A percentile compares a stretch with the other conserved stretches of the same genome.
Conservation (phyloP, 1,139 yeast species). For the Eremothecium cymbalariae region DNA sequence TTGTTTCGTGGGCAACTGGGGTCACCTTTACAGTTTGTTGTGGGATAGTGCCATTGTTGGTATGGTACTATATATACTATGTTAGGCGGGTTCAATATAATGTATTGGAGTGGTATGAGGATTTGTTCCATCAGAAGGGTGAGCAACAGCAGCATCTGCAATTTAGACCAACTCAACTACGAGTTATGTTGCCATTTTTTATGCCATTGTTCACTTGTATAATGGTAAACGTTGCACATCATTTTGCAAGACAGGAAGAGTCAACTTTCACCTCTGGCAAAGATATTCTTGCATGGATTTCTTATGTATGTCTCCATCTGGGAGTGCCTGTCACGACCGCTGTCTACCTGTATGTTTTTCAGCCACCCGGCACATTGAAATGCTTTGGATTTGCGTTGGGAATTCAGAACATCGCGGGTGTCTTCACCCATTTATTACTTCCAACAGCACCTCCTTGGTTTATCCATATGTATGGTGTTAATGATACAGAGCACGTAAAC, state of each 20-base stretch:
- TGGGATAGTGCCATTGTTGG: slow-evolving; percentile 18
- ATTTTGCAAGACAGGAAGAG: slow-evolving; percentile 31
- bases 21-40: slow-evolving; percentile 12
- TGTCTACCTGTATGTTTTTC: slow-evolving; percentile 58
- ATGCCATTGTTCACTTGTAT: slow-evolving; percentile 20
- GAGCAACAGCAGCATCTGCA: too few relatives aligned
- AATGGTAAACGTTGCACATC: slow-evolving; percentile 35
- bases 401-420: slow-evolving; percentile 51
- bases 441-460: slow-evolving; percentile 75
- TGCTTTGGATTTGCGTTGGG: slow-evolving; percentile 49
- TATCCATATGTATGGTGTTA: slow-evolving; percentile 49
- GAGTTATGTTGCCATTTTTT: slow-evolving; percentile 20
- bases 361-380: slow-evolving; percentile 51
- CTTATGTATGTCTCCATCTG: slow-evolving; percentile 54
- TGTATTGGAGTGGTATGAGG: slow-evolving; percentile 23
- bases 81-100: slow-evolving; percentile 16
- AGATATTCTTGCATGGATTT: slow-evolving; percentile 52
- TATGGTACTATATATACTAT: slow-evolving; percentile 25
- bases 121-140: too few relatives aligned
- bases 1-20: slow-evolving; percentile 11
- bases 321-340: slow-evolving; percentile 55
- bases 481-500: slow-evolving; percentile 39
- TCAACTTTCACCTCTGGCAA: slow-evolving; percentile 34
- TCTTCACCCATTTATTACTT: slow-evolving; percentile 48
- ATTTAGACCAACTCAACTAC: slow-evolving; percentile 17